Percentiles rank a stretch among this genome's conserved stretches.
These are phyloP conservation scores for Tilletia caries DNA, from an alignment of 1,284 basidiomycete species.

Conservation along the genomic window DNA sequence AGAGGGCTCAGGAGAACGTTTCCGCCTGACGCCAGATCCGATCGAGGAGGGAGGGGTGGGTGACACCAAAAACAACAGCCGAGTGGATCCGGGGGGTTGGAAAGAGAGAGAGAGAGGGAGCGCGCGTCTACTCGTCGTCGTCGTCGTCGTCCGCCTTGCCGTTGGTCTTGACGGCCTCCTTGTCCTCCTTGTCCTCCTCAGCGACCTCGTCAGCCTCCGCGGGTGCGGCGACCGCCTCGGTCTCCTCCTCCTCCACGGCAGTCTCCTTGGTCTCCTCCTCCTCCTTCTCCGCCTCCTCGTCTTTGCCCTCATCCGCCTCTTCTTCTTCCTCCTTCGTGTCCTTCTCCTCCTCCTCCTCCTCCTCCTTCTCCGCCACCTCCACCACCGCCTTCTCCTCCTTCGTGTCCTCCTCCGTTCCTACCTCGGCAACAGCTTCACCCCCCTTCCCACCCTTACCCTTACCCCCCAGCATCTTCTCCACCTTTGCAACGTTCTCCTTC, in stretches of 20 bases:
- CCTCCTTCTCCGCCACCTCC: not conserved
- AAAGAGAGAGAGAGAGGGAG: not conserved
- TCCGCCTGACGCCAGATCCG: no score
- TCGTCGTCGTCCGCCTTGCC: not conserved
- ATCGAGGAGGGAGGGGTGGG: no score
- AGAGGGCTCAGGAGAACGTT: no score
- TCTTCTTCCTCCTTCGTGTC: not conserved
- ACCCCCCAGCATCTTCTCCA: conserved; percentile 38
- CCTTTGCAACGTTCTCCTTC: conserved; percentile 52
- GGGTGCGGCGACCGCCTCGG: no score
- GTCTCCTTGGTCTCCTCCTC: no score
- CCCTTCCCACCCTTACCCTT: not conserved
- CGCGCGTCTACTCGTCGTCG: not conserved
- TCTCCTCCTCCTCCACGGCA: no score
- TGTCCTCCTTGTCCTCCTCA: not conserved
- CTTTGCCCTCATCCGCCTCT: not conserved
- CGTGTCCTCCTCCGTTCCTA: not conserved
- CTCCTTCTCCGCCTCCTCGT: no score
- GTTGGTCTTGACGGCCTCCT: not conserved
- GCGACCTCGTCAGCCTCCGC: no score
- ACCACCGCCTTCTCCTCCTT: not conserved
- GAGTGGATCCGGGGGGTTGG: no score
- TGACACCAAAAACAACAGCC: no score
- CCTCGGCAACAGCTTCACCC: no score
- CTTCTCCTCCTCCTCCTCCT: not conserved